A percentile compares a stretch with the other conserved stretches of the same genome.
Evolutionary conservation across 257 asterid genomes (phyloP).

Genomic region (Nicotiana paniculata): DNA sequence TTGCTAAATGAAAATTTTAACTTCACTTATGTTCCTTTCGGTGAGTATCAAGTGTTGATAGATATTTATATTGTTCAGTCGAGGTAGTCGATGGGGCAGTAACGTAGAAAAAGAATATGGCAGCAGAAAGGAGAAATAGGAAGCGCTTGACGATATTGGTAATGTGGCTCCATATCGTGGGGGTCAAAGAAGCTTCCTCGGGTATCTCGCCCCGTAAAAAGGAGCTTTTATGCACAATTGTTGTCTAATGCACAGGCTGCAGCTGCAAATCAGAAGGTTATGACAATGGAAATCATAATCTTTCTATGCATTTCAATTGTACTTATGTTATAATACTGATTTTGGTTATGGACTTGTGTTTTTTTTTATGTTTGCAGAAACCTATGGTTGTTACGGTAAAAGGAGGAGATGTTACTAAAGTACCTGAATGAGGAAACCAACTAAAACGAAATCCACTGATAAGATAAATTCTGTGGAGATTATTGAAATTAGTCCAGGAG

Average conservation of each 20-base stretch:
- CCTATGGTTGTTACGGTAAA: constrained; percentile 25
- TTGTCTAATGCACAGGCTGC: constrained; percentile 64
- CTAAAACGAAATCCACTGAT: constrained; percentile 35
- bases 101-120: constrained; percentile 56
- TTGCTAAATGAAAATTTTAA: too few relatives aligned
- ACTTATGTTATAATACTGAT: background rate
- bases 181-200: constrained; percentile 54
- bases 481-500: constrained; percentile 54
- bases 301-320: constrained; percentile 9
- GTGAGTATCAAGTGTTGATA: too few relatives aligned
- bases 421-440: constrained; percentile 34
- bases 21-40: too few relatives aligned
- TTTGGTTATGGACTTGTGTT: background rate
- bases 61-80: too few relatives aligned
- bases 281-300: constrained; percentile 37
- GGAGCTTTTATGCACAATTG: constrained; percentile 78
- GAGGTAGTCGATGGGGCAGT: constrained; percentile 26
- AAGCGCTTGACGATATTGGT: constrained; percentile 87
- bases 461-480: constrained; percentile 55
- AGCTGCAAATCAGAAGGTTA: constrained; percentile 26
- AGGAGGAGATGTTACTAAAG: constrained; percentile 33
- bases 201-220: constrained; percentile 34
- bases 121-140: constrained; percentile 56
- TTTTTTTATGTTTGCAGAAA: constrained; percentile 22
- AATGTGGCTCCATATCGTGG: constrained; percentile 51